Evolutionary conservation across 441 rosid genomes (phyloP).

Genomic region (Biscutella laevigata): DNA sequence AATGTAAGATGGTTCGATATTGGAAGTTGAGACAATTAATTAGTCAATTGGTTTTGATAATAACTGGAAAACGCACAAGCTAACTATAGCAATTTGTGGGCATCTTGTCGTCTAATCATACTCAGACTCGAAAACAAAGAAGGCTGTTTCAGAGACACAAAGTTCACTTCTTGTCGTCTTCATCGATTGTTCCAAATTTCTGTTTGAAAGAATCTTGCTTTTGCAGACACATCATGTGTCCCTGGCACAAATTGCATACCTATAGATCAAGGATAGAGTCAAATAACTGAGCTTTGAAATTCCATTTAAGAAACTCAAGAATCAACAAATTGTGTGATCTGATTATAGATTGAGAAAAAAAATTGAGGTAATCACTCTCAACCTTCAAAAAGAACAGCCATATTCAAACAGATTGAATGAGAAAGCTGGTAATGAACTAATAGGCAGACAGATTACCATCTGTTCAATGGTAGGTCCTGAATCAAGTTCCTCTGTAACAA

Average conservation of each 20-base stretch:
- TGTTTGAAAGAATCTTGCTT: constrained; percentile 72
- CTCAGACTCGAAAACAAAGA: too few species aligned
- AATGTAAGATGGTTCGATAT: too few species aligned
- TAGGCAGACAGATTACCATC: constrained; percentile 41
- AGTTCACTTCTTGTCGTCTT: constrained; percentile 23
- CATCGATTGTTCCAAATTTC: constrained; percentile 42
- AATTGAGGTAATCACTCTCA: constrained; percentile 82
- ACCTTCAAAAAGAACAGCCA: constrained; percentile 33
- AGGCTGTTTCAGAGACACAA: neutral
- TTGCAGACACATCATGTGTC: constrained; percentile 86
- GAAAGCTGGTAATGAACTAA: constrained; percentile 9
- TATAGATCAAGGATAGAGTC: too few species aligned
- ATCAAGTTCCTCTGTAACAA: constrained; percentile 88
- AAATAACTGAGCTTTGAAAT: too few species aligned
- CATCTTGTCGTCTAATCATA: too few species aligned
- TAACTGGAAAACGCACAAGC: too few species aligned
- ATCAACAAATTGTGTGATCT: too few species aligned
- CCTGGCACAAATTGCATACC: constrained; percentile 44
- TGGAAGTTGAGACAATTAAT: too few species aligned
- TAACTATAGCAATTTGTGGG: too few species aligned
- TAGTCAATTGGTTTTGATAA: too few species aligned
- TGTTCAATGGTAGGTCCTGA: constrained; percentile 88
- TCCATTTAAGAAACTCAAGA: too few species aligned
- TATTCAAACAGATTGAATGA: constrained; percentile 27
- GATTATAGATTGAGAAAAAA: too few species aligned